Base-by-base conservation (phyloP, 371 early-diverging fungal genomes). In the Mucor racemosus region DNA sequence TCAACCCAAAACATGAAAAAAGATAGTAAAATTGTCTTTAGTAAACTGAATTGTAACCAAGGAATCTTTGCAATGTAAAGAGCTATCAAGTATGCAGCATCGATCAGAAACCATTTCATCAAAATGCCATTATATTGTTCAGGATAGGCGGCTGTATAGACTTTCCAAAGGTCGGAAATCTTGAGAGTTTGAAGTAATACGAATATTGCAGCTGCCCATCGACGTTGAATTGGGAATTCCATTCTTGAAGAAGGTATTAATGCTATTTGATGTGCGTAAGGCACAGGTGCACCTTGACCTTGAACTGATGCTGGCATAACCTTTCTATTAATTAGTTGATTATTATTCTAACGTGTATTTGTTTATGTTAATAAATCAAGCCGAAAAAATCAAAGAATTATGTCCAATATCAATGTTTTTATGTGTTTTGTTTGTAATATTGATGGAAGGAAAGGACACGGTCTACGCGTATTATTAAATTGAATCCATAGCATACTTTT, bases 161-260 rank as follows among this genome's bases (percentile, higher is more conserved):
- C 62, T 15, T 21, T 19, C 10, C 61, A 67, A 15, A 74, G 56
- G 62, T 79, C 77, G 38, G 69, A 65, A 1, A 65, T 4, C 40
- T 84, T 81, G 60, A 73, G 48, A 50, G 75, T 72, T 66, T 77
- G 76, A 58, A 81, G 59, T 10, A 62, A 26, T 14, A 64, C 69
- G 62, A 84, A 78, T 38, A 76, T 67, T 17, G 76, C 61, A 19
- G 61, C 65, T 34, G 81, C 84, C 63, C 75, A 79, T 15, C 67
- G 71, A 55, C 84, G 76, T 67, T 84, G 84, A 42, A 69, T 64
- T 13, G 80, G 81, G 50, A 78, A 81, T 56, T 84, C 84, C 31
- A 84, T 69, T 8, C 35, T 44, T 5, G 79, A 60, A 17, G 73
- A 41, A 35, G 80, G 76, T 73, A 83, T 83, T 26, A 78, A 53